Base-by-base conservation (phyloP, 495 filamentous ascomycete genomes). In the Penicillium cosmopolitanum region DNA sequence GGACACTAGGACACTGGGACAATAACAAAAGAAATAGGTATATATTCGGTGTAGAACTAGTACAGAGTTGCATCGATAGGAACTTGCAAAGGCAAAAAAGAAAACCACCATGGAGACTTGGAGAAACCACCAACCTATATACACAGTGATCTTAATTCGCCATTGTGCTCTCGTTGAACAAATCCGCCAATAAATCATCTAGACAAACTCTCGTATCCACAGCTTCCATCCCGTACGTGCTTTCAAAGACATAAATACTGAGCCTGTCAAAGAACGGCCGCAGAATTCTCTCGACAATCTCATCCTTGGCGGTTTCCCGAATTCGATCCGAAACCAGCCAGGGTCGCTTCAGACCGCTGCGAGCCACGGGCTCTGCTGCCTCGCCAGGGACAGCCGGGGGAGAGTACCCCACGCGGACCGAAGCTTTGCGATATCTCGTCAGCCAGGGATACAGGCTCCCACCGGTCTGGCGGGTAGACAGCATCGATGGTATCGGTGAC, bases 401-500 rank as follows among this genome's bases (percentile, higher is more conserved):
- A 76, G 2, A 72, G 64, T 13, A 80, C 69, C 31, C 66, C 68
- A 11, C 75, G 74, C 3, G 77, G 73, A 10, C 89, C 89, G 0
- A 97, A 77, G 58, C 86, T 88, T 63, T 95, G 91, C 0, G 90
- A 89, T 8, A 98, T 77, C 65, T 94, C 91, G 62, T 98, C 95
- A 16, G 89, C 88, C 11, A 98, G 81, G 1, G 92, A 91, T 4
- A 88, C 79, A 1, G 93, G 85, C 54, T 86, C 81, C 76, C 87
- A 89, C 51, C 80, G 75, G n/a, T 84, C 73, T 1, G 92, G 88
- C 15, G 89, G 85, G 67, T 98, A 98, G 21, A 98, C 92, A 1
- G 96, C 93, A 68, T 99, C 95, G 63, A 97, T 93, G 36, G 93
- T 97, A 69, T 99, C 96, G 5, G 93, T 94, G 23, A 98, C 86